Base-by-base conservation (phyloP, 257 asterid genomes). In the Coffea eugenioides region DNA sequence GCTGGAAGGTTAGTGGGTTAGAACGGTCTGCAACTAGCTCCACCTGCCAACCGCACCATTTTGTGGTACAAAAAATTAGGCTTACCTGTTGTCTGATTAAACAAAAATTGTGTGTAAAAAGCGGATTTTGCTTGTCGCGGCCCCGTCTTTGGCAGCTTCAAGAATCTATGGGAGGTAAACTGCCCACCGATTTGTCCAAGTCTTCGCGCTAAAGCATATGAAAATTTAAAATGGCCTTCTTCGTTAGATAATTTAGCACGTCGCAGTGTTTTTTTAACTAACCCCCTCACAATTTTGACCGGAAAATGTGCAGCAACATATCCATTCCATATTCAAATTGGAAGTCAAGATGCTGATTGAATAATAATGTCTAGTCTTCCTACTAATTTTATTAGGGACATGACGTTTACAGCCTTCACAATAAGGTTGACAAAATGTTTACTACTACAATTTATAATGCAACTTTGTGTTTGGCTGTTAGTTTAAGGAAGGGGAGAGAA, bases 1-100 rank as follows among this genome's bases (percentile, higher is more conserved):
- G 1, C 74, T 77, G n/a, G 78, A 81, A 20, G 48, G 46, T 69
- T 20, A 84, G 93, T 91, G 97, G 98, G 88, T 88, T 89, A 84
- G 96, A 69, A 65, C 67, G 51, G 62, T 75, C 77, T 72, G 84
- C 82, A 87, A 87, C 96, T 88, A 84, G 83, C 79, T 86, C 90
- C 79, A 75, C 78, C 81, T 87, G 90, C 86, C 77, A 89, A 91
- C 92, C 57, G 81, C 81, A 90, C 90, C 89, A 84, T 76, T 57
- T 57, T 86, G 25, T 27, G 74, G 71, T 71, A 73, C 10, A 11
- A 80, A 76, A 82, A 80, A 87, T 90, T 90, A 90, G 97, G 96
- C 93, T 71, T 81, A 8, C 12, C 12, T 8, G 1, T 46, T 46
- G 71, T 74, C 78, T 61, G 84, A 77, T 74, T 74, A 23, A 25